Base-by-base conservation (phyloP, 768 basidiomycete genomes). In the Pulveroboletus sp. region DNA sequence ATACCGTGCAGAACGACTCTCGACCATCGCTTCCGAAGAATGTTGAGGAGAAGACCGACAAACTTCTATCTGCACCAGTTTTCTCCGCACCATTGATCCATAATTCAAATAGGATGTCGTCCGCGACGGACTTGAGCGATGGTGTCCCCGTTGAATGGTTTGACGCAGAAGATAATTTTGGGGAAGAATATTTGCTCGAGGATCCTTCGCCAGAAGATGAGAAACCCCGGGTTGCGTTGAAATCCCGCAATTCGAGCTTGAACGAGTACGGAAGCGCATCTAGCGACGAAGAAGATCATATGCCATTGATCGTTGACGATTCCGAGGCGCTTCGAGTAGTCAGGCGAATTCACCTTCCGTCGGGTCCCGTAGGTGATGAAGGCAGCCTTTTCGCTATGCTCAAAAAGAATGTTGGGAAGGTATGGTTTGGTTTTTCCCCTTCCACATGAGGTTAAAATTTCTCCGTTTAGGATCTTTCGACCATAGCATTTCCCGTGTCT, bases 341-440 rank as follows among this genome's bases (percentile, higher is more conserved):
- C 9, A 73, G 80, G 50, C 74, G 88, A 54, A 79, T 77, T 3
- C 71, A 70, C 34, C 70, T 89, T 41, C 86, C 88, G 16, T 77
- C 79, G 17, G 74, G 75, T 6, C 73, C 80, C 14, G 72, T 78
- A 20, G 80, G 78, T 4, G 89, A 92, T 45, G 88, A 93, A 68
- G 87, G 88, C 10, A 90, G 89, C 61, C 69, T 93, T 30, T 89
- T 92, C 59, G 71, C 85, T 1, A 82, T 93, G 27, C 68, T 93
- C 39, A 90, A 90, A 71, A 92, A 90, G 71, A 93, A 89, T 59
- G 84, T 93, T 40, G 90, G 90, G 45, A 92, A 91, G 75, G 90
- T 89, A 44, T 17, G 65, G 48, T 27, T 12, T 48, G 46, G 19
- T 22, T 45, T 30, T 26, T 44, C 47, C 23, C 30, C 12, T 20